A percentile compares a stretch with the other conserved stretches of the same genome.
Evolutionary conservation across 1,139 yeast genomes (phyloP).

Genomic region (Lodderomyces orthopsilosis): DNA sequence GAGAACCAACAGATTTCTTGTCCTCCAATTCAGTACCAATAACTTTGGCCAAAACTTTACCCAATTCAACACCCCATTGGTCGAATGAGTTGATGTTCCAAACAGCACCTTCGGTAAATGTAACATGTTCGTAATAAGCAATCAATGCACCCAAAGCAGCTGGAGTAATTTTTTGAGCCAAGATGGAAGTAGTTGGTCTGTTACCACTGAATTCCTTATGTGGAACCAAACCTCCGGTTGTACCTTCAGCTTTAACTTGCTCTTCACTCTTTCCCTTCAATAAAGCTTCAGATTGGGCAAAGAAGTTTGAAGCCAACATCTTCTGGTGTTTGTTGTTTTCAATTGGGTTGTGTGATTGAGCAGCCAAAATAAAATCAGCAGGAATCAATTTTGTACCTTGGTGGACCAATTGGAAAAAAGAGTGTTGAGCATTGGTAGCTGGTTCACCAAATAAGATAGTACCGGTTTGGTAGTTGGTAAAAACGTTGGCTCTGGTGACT

Average conservation of each 20-base stretch:
- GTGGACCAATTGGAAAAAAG: constrained; percentile 98
- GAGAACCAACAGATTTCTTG: constrained; percentile 54
- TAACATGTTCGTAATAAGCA: constrained; percentile 95
- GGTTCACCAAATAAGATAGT: constrained; percentile 97
- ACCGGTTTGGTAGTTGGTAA: constrained; percentile 94
- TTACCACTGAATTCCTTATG: constrained; percentile 97
- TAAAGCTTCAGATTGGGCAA: constrained; percentile 97
- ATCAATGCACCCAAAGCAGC: constrained; percentile 93
- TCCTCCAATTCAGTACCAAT: constrained; percentile 85
- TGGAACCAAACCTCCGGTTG: constrained; percentile 79
- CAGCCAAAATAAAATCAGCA: constrained; percentile 93
- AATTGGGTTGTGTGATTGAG: constrained; percentile 96
- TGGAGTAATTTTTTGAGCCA: constrained; percentile 94
- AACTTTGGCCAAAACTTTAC: constrained; percentile 95
- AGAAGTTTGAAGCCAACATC: constrained; percentile 97
- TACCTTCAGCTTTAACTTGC: constrained; percentile 87
- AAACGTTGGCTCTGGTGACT: constrained; percentile 86
- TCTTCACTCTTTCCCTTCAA: constrained; percentile 92
- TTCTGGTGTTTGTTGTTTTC: constrained; percentile 91
- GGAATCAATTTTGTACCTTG: constrained; percentile 98
- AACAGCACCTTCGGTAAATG: constrained; percentile 97
- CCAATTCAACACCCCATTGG: constrained; percentile 99
- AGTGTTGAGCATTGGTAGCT: constrained; percentile 97
- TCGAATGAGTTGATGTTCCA: constrained; percentile 99
- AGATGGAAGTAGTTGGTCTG: constrained; percentile 97